Evolutionary conservation across 805 yeast genomes (phyloP).

Genomic region (Metschnikowia peoriensis): DNA sequence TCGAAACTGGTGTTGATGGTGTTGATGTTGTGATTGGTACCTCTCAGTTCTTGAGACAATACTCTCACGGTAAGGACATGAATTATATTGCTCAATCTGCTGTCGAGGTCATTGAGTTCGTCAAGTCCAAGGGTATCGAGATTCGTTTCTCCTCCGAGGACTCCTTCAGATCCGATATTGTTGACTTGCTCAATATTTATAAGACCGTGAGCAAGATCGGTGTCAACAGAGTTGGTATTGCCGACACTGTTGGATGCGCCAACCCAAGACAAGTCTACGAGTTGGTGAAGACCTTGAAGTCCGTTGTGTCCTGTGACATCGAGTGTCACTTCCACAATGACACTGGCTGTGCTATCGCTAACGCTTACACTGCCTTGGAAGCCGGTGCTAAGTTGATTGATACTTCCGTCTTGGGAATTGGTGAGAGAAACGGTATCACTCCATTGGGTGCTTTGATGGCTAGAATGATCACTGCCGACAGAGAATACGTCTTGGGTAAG

Average conservation of each 20-base stretch:
- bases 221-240: constrained; percentile 61
- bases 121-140: constrained; percentile 59
- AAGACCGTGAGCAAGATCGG: constrained; percentile 62
- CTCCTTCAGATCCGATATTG: constrained; percentile 59
- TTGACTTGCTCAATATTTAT: constrained; percentile 56
- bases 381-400: constrained; percentile 61
- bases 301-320: constrained; percentile 57
- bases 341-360: constrained; percentile 64
- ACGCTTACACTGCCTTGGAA: constrained; percentile 61
- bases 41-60: constrained; percentile 54
- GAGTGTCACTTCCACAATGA: constrained; percentile 64
- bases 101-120: constrained; percentile 57
- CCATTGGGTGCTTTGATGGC: constrained; percentile 64
- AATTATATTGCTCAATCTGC: constrained; percentile 56
- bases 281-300: constrained; percentile 54
- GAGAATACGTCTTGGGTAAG: constrained; percentile 57
- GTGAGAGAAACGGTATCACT: constrained; percentile 63
- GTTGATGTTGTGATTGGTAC: constrained; percentile 62
- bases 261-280: constrained; percentile 63
- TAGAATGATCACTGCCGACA: constrained; percentile 60
- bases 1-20: constrained; percentile 63
- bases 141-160: constrained; percentile 59
- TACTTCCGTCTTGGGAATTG: constrained; percentile 58
- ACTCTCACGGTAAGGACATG: constrained; percentile 62
- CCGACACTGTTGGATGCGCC: constrained; percentile 64